These are phyloP conservation scores for Mediolabrus comicus DNA, from an alignment of 108 stramenopile genomes.

Conservation along the genomic window DNA sequence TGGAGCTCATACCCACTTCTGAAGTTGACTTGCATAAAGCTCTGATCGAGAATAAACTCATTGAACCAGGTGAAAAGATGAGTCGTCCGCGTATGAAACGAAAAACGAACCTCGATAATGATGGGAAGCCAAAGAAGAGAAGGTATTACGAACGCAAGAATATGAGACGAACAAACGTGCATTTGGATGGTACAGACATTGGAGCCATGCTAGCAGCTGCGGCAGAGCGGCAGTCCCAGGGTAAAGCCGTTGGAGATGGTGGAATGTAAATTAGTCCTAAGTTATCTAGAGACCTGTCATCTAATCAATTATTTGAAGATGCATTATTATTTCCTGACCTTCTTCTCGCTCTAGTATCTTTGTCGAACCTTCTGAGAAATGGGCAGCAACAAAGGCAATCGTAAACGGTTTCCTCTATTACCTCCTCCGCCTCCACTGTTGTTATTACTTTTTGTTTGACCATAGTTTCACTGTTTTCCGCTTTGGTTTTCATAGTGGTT, in stretches of 20 bases:
- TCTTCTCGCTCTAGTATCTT: too few relatives aligned
- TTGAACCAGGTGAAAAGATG: constrained; percentile 80
- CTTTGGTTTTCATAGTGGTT: too few relatives aligned
- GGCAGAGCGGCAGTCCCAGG: constrained; percentile 73
- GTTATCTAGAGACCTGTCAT: neutral
- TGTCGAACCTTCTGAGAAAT: too few relatives aligned
- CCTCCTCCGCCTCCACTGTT: too few relatives aligned
- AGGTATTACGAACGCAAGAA: constrained; percentile 84
- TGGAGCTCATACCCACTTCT: constrained; percentile 51
- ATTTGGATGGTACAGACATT: constrained; percentile 81
- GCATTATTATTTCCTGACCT: too few relatives aligned
- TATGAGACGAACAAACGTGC: constrained; percentile 86
- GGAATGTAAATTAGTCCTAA: constrained; percentile 73
- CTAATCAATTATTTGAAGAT: too few relatives aligned
- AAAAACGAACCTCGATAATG: constrained; percentile 74
- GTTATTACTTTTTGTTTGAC: too few relatives aligned
- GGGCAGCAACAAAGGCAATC: too few relatives aligned
- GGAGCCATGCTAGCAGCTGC: constrained; percentile 70
- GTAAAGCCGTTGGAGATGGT: constrained; percentile 83
- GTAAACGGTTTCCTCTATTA: too few relatives aligned
- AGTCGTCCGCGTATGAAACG: constrained; percentile 65
- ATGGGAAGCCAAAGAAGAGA: constrained; percentile 84
- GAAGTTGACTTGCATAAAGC: constrained; percentile 63
- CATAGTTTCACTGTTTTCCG: too few relatives aligned
- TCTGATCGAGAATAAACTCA: constrained; percentile 65